These are phyloP conservation scores for Panaeolus papilionaceus DNA, from an alignment of 768 basidiomycete genomes.

Conservation along the genomic window DNA sequence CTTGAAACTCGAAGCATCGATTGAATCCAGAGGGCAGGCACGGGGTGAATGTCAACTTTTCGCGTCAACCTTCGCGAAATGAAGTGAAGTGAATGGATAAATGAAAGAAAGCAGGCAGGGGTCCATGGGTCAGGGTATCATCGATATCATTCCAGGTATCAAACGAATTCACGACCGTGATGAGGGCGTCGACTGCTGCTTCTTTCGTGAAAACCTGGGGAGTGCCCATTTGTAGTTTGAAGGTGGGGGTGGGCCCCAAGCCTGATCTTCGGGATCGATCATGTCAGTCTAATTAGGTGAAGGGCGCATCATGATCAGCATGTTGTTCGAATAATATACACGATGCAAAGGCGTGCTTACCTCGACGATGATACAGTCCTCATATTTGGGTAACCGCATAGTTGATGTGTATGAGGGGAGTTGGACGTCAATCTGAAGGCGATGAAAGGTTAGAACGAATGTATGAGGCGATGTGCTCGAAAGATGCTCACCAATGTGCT, in stretches of 20 bases:
- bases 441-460: constrained; percentile 12
- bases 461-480: not conserved
- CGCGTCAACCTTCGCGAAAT: constrained; percentile 3
- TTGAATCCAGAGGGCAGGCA: not conserved
- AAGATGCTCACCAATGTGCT: constrained; percentile 30
- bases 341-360: constrained; percentile 18
- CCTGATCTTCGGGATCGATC: constrained; percentile 45
- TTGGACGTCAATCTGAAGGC: not conserved
- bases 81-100: constrained; percentile 1
- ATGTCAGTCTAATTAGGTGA: constrained; percentile 31
- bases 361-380: constrained; percentile 20
- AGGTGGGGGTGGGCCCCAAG: constrained; percentile 42
- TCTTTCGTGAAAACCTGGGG: constrained; percentile 32
- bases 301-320: constrained; percentile 12
- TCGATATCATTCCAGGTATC: constrained; percentile 2
- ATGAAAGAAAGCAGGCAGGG: not conserved
- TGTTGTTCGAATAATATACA: constrained; percentile 9
- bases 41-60: not conserved
- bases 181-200: constrained; percentile 10
- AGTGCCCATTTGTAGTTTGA: constrained; percentile 27
- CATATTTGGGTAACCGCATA: constrained; percentile 18
- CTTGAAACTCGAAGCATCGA: constrained; percentile 1
- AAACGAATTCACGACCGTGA: constrained; percentile 9
- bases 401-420: not conserved
- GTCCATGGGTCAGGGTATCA: constrained; percentile 7